Conservation (phyloP, 306 rosid species). For the Quercus bicolor region DNA sequence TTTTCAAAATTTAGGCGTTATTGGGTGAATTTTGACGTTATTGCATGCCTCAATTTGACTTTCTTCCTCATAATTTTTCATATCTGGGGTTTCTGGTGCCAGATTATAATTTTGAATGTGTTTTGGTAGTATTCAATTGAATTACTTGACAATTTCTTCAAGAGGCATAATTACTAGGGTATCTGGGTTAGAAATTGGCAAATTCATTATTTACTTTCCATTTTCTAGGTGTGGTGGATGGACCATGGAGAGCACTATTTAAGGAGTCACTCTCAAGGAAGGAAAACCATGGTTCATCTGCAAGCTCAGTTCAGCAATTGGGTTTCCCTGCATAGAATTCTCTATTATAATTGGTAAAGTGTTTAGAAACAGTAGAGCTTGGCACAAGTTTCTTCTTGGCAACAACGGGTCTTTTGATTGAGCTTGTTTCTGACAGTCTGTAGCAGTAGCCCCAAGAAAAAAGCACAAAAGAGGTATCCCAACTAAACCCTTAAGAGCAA, state of each 20-base stretch:
- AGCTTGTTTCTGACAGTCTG: not conserved
- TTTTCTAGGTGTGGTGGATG: not conserved
- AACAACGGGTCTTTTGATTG: not conserved
- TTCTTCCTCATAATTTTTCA: not conserved
- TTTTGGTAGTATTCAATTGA: not conserved
- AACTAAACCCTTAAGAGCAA: not conserved
- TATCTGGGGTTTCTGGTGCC: not conserved
- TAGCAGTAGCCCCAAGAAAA: not conserved
- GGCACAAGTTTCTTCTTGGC: not conserved
- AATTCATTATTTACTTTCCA: not conserved
- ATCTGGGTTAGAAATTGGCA: not conserved
- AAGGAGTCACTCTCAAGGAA: not conserved
- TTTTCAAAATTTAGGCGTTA: not conserved
- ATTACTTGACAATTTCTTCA: not conserved
- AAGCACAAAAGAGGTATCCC: not conserved
- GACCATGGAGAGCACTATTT: not conserved
- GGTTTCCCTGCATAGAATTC: not conserved
- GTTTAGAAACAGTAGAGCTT: not conserved
- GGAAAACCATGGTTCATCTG: not conserved
- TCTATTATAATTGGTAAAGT: not conserved
- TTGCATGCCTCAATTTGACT: not conserved
- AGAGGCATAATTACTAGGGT: not conserved
- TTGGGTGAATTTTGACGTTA: not conserved
- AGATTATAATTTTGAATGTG: not conserved
- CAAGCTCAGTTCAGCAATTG: not conserved